Evolutionary conservation across 2,329 filamentous ascomycete genomes (phyloP), one percentile per base, ranked within the genome.

Genomic region (Fusarium cicatricum): DNA sequence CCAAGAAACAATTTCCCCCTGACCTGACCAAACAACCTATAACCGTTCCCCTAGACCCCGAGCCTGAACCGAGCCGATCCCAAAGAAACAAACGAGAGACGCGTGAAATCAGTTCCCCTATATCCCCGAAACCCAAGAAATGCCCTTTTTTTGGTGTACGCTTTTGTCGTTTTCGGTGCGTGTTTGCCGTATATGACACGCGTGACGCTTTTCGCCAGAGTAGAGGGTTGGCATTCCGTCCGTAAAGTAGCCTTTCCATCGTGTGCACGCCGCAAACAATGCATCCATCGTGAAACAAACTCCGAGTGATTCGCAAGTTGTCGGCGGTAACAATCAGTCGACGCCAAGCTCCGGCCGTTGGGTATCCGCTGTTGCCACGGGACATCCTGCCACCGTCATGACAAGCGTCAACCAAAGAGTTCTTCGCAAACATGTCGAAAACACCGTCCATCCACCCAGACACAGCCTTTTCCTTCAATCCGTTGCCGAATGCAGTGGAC

Each of bases 331-430:
- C 59, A 66, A 62, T 47, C 47, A 59, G 54, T 59, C 41, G 67
- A 68, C 61, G 55, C 63, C 51, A 55, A 59, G 62, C 55, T 65
- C 61, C 64, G 55, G 52, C 62, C 55, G 52, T 63, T 56, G 60
- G 60, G 62, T 69, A 69, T 69, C 64, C 56, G 45, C 61, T 52
- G 56, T 64, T 64, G 52, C 41, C 55, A 43, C 53, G 42, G 43
- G 53, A 63, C 50, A 38, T 43, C 50, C 61, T 48, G 21, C 53
- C 57, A 45, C 57, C 45, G 29, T 55, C 46, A 48, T 55, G 48
- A 51, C 49, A 50, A 59, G 58, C 58, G 52, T 58, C 58, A 46
- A 49, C 50, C 54, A 33, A 49, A 45, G 51, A 44, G 33, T 41
- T 58, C 53, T 55, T 45, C 15, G 40, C 45, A 29, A 60, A 49